Percentiles rank a stretch among this genome's conserved stretches.
Evolutionary conservation across 768 basidiomycete species (phyloP).

Genomic region (Stropharia rugosoannulata): DNA sequence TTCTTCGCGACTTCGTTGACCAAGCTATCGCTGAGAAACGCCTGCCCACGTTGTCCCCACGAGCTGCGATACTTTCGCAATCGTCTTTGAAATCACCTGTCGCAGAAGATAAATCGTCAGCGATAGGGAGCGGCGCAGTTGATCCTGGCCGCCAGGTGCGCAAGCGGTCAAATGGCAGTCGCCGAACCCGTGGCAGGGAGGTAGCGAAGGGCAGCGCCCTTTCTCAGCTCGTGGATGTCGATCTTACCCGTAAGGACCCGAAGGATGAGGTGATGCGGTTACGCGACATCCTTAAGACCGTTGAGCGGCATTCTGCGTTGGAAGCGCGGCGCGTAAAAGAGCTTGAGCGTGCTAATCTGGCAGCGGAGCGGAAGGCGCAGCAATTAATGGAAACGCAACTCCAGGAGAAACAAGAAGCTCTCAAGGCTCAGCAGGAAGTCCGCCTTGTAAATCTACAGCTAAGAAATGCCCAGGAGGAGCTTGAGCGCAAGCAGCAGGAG

Average conservation of each 20-base stretch:
- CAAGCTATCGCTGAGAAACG: constrained; percentile 19
- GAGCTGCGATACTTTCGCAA: constrained; percentile 25
- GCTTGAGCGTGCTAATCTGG: constrained; percentile 31
- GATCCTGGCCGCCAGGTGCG: constrained; percentile 8
- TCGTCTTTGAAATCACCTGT: constrained; percentile 15
- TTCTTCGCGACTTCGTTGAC: constrained; percentile 17
- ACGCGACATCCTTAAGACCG: constrained; percentile 32
- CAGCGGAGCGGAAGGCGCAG: constrained; percentile 31
- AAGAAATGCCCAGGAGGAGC: constrained; percentile 47
- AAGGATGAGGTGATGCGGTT: constrained; percentile 31
- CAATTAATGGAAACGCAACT: constrained; percentile 35
- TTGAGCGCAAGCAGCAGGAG: constrained; percentile 49
- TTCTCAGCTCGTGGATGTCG: constrained; percentile 17
- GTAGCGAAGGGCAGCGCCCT: constrained; percentile 10
- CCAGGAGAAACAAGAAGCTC: constrained; percentile 34
- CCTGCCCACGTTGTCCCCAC: constrained; percentile 22
- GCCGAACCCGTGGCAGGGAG: constrained; percentile 10
- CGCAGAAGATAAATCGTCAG: constrained; percentile 7
- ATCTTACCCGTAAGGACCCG: constrained; percentile 18
- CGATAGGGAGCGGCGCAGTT: background rate
- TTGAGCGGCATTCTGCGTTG: constrained; percentile 31
- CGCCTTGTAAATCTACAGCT: constrained; percentile 38
- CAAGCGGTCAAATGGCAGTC: constrained; percentile 13
- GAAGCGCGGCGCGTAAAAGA: constrained; percentile 34
- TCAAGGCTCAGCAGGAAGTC: constrained; percentile 34